phyloP scores from a whole-genome alignment of 192 early-diverging fungal species.

The Gryganskiella cystojenkinii region DNA sequence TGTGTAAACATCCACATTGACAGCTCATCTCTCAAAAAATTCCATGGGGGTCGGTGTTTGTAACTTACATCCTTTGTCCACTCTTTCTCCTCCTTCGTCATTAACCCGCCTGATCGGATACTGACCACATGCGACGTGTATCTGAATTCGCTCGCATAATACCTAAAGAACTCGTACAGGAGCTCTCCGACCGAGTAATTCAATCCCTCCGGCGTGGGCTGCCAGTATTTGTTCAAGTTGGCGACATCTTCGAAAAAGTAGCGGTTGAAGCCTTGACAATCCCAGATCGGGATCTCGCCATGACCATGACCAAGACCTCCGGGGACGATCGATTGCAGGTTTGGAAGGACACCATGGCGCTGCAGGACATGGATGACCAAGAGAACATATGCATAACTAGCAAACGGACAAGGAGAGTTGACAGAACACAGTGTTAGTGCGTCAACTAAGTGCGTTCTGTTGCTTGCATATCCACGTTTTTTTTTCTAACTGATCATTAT shows the following conservation, averaged over 20 bases:
- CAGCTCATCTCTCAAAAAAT: no score
- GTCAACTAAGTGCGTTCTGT: no score
- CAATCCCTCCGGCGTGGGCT: constrained; percentile 35
- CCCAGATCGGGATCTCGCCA: constrained; percentile 35
- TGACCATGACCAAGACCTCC: no score
- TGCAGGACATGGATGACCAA: constrained; percentile 47
- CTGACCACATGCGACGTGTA: constrained; percentile 39
- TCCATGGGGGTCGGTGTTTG: no score
- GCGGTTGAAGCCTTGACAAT: constrained; percentile 48
- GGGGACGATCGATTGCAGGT: constrained; percentile 47
- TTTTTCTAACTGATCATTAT: no score
- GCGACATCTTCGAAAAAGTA: constrained; percentile 50
- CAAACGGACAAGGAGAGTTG: background rate
- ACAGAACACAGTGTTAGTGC: background rate
- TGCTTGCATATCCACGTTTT: no score
- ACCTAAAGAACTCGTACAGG: constrained; percentile 45
- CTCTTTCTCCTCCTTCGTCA: constrained; percentile 45
- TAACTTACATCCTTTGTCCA: constrained; percentile 47
- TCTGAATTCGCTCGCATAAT: constrained; percentile 47
- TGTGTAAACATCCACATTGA: no score
- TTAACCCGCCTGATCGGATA: constrained; percentile 34
- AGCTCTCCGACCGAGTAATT: constrained; percentile 33
- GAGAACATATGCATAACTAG: constrained; percentile 53
- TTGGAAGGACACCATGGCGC: constrained; percentile 43
- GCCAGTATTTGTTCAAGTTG: constrained; percentile 28